phyloP scores from a whole-genome alignment of 441 rosid species.

The Theobroma grandiflorum region DNA sequence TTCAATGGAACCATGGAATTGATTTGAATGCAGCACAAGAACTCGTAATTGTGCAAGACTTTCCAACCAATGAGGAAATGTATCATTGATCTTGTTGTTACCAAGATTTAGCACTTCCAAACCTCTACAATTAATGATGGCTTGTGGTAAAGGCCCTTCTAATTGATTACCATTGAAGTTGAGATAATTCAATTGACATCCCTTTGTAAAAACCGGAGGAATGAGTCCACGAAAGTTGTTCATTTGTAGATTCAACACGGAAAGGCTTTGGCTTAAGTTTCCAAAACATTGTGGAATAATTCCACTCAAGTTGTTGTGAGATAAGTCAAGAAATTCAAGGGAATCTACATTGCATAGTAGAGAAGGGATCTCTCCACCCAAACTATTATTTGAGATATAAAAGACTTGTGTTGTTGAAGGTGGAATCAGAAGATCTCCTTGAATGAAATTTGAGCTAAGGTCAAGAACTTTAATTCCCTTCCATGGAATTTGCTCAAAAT shows the following conservation, averaged over 20 bases:
- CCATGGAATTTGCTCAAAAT: conserved; percentile 24
- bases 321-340: conserved; percentile 31
- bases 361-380: conserved; percentile 29
- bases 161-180: conserved; percentile 26
- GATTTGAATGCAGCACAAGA: conserved; percentile 26
- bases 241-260: conserved; percentile 17
- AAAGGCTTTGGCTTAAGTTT: conserved; percentile 13
- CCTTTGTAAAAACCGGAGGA: background rate
- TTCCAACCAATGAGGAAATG: conserved; percentile 23
- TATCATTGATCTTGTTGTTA: conserved; percentile 27
- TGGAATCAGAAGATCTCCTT: conserved; percentile 24
- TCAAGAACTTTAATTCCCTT: background rate
- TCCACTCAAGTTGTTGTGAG: conserved; percentile 30
- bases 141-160: conserved; percentile 25
- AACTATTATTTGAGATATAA: conserved; percentile 13
- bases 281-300: conserved; percentile 29
- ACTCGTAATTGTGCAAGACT: background rate
- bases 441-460: conserved; percentile 30
- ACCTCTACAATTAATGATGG: conserved; percentile 21
- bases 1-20: background rate
- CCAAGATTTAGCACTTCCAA: conserved; percentile 32
- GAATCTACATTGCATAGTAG: conserved; percentile 20
- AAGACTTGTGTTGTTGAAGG: background rate
- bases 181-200: background rate
- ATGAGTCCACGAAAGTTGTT: conserved; percentile 24